Evolutionary conservation across 78 protist genomes (phyloP).

Genomic region (Creolimax fragrantissima): DNA sequence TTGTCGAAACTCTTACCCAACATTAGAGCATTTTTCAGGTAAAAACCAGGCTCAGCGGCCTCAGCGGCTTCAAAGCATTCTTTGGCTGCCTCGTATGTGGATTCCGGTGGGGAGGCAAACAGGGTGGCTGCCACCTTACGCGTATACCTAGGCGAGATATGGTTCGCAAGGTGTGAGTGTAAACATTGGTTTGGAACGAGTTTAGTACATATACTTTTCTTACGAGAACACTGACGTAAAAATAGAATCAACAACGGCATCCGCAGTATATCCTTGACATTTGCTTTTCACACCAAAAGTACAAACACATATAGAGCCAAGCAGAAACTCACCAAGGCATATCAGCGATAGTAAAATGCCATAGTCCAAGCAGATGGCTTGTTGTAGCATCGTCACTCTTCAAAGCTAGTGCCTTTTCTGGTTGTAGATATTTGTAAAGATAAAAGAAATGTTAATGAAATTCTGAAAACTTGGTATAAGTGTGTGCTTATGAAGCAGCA

Average conservation of each 20-base stretch:
- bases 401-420: background rate
- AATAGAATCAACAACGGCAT: too few species aligned
- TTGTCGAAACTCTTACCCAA: background rate
- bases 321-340: conserved; percentile 13
- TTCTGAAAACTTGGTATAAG: too few species aligned
- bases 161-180: too few species aligned
- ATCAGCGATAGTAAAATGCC: conserved; percentile 28
- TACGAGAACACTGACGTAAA: too few species aligned
- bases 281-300: too few species aligned
- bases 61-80: conserved; percentile 22
- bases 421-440: too few species aligned
- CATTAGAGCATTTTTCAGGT: conserved; percentile 12
- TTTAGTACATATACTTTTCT: too few species aligned
- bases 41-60: conserved; percentile 12
- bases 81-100: conserved; percentile 35
- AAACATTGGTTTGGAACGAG: too few species aligned
- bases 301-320: too few species aligned
- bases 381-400: conserved; percentile 22
- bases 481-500: too few species aligned
- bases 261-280: too few species aligned
- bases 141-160: background rate
- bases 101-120: conserved; percentile 29
- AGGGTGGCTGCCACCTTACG: conserved; percentile 22
- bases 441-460: too few species aligned
- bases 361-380: conserved; percentile 28